These are phyloP conservation scores for Botrytis paeoniae DNA, from an alignment of 2,329 filamentous ascomycete genomes.

Conservation along the genomic window DNA sequence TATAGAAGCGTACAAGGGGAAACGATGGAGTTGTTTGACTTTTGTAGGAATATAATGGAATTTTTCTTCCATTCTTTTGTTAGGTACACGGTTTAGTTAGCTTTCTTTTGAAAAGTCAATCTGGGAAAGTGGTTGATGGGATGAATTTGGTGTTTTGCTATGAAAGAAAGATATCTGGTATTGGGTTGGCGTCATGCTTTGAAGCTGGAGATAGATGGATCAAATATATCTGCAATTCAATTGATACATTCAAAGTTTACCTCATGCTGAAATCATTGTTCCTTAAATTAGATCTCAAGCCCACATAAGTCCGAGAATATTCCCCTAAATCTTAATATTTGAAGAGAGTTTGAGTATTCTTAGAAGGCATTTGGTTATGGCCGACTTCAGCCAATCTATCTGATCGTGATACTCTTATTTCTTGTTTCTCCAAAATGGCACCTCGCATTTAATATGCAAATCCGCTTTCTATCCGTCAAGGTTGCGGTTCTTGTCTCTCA, in stretches of 20 bases:
- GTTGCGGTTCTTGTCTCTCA: not conserved
- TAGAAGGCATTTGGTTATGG: not conserved
- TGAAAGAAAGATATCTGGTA: not conserved
- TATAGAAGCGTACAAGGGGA: constrained; percentile 35
- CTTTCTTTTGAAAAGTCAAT: not conserved
- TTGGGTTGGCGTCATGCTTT: not conserved
- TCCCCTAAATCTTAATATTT: no score
- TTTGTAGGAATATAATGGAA: not conserved
- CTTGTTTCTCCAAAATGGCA: not conserved
- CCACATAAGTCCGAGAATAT: not conserved
- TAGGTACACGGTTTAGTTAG: not conserved
- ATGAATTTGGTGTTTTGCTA: not conserved
- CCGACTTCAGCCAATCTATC: not conserved
- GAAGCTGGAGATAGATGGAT: not conserved
- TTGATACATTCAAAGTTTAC: not conserved
- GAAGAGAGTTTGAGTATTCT: no score
- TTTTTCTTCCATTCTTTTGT: not conserved
- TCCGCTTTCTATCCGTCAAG: not conserved
- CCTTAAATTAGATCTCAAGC: not conserved
- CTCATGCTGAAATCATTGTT: not conserved
- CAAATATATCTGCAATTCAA: not conserved
- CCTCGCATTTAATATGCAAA: not conserved
- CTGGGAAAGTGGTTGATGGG: not conserved
- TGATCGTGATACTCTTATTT: not conserved
- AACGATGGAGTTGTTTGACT: not conserved